Evolutionary conservation across 805 yeast species (phyloP).

Genomic region (Pichia eremophila): DNA sequence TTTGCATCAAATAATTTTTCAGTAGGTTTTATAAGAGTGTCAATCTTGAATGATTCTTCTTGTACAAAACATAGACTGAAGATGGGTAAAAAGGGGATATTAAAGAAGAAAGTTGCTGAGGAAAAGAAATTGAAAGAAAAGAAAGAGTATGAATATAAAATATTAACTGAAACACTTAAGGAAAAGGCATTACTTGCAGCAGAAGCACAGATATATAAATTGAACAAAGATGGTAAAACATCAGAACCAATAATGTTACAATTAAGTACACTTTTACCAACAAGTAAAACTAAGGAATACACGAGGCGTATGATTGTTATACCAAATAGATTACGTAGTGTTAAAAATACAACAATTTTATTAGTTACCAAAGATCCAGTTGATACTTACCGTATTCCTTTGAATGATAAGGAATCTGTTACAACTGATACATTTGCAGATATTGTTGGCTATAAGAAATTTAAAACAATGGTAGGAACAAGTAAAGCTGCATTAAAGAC

Average conservation of each 20-base stretch:
- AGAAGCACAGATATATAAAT: slow-evolving; percentile 25
- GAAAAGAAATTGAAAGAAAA: slow-evolving; percentile 1
- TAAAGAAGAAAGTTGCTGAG: neutral
- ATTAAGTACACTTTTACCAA: slow-evolving; percentile 38
- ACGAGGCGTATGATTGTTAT: slow-evolving; percentile 54
- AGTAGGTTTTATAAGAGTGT: no score
- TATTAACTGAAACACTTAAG: slow-evolving; percentile 10
- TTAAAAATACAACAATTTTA: slow-evolving; percentile 42
- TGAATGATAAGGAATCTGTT: slow-evolving; percentile 39
- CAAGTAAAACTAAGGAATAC: slow-evolving; percentile 36
- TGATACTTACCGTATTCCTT: slow-evolving; percentile 39
- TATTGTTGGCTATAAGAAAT: slow-evolving; percentile 48
- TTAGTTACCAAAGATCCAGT: slow-evolving; percentile 72
- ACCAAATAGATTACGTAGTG: slow-evolving; percentile 38
- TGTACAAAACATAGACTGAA: neutral
- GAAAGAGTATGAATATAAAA: slow-evolving; percentile 2
- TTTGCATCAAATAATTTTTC: no score
- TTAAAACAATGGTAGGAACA: slow-evolving; percentile 37
- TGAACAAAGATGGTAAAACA: slow-evolving; percentile 13
- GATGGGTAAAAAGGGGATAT: slow-evolving; percentile 5
- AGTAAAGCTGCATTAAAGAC: slow-evolving; percentile 38
- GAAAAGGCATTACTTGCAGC: slow-evolving; percentile 18
- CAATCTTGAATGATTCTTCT: no score
- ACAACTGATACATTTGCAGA: slow-evolving; percentile 57
- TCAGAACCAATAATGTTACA: slow-evolving; percentile 32